A percentile compares a stretch with the other conserved stretches of the same genome.
Conservation (phyloP, 495 filamentous ascomycete genomes). For the Hyaloscypha bicolor region DNA sequence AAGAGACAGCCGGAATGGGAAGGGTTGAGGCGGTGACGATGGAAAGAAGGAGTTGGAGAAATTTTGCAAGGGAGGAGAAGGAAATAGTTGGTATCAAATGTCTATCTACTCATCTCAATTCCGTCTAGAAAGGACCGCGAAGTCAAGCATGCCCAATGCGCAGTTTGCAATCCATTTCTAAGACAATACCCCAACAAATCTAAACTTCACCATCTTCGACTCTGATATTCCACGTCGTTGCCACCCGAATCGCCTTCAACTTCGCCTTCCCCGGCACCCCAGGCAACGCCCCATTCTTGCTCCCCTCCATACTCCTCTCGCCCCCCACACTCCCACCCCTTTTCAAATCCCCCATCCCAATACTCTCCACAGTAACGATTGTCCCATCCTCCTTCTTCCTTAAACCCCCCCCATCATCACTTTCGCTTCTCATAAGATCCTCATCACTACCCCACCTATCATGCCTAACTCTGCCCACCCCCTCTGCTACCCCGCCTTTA, state of each 20-base stretch:
- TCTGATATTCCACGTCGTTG: constrained; percentile 25
- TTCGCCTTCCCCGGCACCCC: constrained; percentile 14
- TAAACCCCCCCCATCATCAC: neutral
- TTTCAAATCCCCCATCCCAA: constrained; percentile 11
- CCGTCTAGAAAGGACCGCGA: no score
- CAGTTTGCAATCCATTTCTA: no score
- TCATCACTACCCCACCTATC: constrained; percentile 79
- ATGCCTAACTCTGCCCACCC: constrained; percentile 21
- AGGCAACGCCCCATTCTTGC: neutral
- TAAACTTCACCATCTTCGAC: neutral
- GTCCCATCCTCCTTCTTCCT: constrained; percentile 2
- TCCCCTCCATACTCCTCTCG: neutral
- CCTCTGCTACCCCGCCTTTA: constrained; percentile 38
- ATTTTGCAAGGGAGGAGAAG: no score
- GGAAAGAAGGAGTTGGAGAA: no score
- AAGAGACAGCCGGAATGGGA: no score
- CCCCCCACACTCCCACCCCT: neutral
- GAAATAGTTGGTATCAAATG: no score
- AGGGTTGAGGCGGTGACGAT: no score
- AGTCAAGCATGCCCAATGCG: no score
- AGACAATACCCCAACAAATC: no score
- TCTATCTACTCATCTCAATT: no score
- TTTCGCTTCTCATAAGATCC: constrained; percentile 63
- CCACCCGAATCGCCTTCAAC: constrained; percentile 25
- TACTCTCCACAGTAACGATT: constrained; percentile 9